Percentiles rank a stretch among this genome's conserved stretches.
Conservation (phyloP, 441 rosid species). For the Manihot esculenta region DNA sequence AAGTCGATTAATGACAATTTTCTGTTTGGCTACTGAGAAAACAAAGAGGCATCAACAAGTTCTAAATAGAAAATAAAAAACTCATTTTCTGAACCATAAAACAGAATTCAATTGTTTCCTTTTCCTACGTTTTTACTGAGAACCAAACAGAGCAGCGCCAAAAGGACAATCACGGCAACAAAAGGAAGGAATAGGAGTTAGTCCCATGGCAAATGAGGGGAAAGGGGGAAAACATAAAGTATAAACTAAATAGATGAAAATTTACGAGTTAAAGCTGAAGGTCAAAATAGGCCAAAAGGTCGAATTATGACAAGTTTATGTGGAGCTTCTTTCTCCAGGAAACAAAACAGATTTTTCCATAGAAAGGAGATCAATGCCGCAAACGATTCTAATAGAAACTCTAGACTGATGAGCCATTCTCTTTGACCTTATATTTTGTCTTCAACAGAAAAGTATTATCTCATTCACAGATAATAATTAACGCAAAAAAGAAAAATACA, state of each 20-base stretch:
- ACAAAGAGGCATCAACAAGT: not conserved
- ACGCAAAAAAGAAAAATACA: not conserved
- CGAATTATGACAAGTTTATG: too few relatives aligned
- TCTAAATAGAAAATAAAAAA: not conserved
- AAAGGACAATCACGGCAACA: not conserved
- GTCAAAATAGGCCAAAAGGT: not conserved
- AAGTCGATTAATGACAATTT: not conserved
- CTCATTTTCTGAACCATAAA: not conserved
- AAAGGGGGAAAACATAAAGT: not conserved
- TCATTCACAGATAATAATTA: not conserved
- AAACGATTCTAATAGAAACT: not conserved
- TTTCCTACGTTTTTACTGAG: not conserved
- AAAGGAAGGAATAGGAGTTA: not conserved
- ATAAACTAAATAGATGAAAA: not conserved
- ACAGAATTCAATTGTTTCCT: not conserved
- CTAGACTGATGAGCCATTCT: not conserved
- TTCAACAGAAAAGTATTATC: not conserved
- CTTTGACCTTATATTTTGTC: not conserved
- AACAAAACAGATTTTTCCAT: slow-evolving; percentile 1
- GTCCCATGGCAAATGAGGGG: not conserved
- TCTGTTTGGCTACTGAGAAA: not conserved
- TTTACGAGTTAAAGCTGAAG: not conserved
- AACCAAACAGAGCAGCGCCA: not conserved
- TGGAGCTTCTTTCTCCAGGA: not conserved
- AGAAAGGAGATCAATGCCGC: not conserved